Evolutionary conservation across 2,329 filamentous ascomycete species (phyloP), one percentile per base, ranked within the genome.

Genomic region (Beauveria sp.): DNA sequence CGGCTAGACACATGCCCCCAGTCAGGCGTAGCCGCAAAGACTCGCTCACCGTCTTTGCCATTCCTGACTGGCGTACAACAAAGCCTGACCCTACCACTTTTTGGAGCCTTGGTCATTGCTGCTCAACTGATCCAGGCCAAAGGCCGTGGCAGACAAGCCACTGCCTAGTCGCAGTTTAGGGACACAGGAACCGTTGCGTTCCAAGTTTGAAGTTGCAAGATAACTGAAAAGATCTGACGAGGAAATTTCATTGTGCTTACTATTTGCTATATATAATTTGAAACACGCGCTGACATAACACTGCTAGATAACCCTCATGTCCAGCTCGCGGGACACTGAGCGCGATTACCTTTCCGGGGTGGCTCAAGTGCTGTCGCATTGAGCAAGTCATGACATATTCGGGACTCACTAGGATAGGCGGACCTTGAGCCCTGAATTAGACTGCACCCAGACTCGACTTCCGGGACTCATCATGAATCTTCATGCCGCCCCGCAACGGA

Each of bases 171-270:
- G 52, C 59, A 7, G 62, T 20, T 28, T 9, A 26, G 60, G 51
- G 40, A 43, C 58, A 64, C 62, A 64, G 72, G 77, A 83, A 73
- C 82, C 81, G 80, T 71, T 76, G 80, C 72, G 77, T 76, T 72
- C 70, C 73, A 71, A 75, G 77, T 65, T 72, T 83, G 79, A 83
- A 73, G 81, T 77, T 72, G 69, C 74, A 70, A 69, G 68, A 73
- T 71, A 81, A 88, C 85, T 89, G 85, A 88, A 89, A 89, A 90
- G 86, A 89, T 82, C 87, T 89, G 87, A 90, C 80, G 66, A 67
- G 65, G 28, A 42, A 20, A 3, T 28, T 10, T 40, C 40, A 42
- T 16, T 28, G 6, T 55, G n/a, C 16, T 48, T 28, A 12, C 20
- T 49, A 9, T 5, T 22, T 49, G 24, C 3, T 8, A 31, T n/a